phyloP scores from a whole-genome alignment of 2,329 filamentous ascomycete species.

The Thelonectria discophora region DNA sequence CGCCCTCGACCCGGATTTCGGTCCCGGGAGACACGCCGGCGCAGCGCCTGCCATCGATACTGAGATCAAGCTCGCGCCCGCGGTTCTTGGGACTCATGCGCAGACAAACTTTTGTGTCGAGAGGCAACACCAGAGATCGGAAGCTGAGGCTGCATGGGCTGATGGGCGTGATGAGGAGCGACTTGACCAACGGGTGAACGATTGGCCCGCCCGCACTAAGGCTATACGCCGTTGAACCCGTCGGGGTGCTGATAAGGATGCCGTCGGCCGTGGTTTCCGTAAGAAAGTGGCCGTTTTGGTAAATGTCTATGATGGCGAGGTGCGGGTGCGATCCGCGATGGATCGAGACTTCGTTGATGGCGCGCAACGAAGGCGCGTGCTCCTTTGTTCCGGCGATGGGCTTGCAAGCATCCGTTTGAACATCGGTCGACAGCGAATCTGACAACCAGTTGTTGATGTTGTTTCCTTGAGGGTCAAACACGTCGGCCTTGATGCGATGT shows the following conservation, averaged over 20 bases:
- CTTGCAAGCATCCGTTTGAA: constrained; percentile 48
- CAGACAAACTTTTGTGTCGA: constrained; percentile 84
- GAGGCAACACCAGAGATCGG: constrained; percentile 86
- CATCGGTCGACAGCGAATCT: constrained; percentile 55
- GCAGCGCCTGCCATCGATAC: constrained; percentile 78
- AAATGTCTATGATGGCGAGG: constrained; percentile 90
- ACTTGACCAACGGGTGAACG: constrained; percentile 90
- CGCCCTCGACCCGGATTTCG: constrained; percentile 89
- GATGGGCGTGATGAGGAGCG: constrained; percentile 90
- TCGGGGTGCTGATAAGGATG: constrained; percentile 92
- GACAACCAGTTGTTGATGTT: constrained; percentile 64
- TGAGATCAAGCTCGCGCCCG: constrained; percentile 79
- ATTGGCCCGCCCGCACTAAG: constrained; percentile 93
- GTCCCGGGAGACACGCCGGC: constrained; percentile 76
- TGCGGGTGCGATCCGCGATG: constrained; percentile 92
- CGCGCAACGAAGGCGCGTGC: constrained; percentile 62
- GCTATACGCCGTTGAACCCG: constrained; percentile 94
- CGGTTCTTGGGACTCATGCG: constrained; percentile 83
- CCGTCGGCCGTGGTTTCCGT: constrained; percentile 96
- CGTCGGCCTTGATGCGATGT: constrained; percentile 84
- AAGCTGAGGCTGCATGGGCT: constrained; percentile 93
- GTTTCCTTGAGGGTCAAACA: constrained; percentile 75
- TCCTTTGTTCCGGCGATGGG: constrained; percentile 49
- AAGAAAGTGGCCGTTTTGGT: constrained; percentile 85
- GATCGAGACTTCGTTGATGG: constrained; percentile 95